Percentiles rank a stretch among this genome's conserved stretches.
Evolutionary conservation across 805 yeast species (phyloP).

Genomic region (Komagataella mondaviorum): DNA sequence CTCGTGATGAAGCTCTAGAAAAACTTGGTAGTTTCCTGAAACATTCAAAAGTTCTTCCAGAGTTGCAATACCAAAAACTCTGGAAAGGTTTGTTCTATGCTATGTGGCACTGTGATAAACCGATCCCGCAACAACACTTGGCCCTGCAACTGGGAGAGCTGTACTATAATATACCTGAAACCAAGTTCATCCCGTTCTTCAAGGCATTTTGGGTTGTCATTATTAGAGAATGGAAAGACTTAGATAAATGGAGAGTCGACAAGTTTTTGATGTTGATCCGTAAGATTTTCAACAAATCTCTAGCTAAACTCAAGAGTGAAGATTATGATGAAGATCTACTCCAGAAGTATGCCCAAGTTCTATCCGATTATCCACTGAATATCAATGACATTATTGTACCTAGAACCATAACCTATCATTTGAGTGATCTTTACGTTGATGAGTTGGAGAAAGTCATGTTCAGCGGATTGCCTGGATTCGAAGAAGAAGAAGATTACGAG

Average conservation of each 20-base stretch:
- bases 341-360: slow-evolving; percentile 9
- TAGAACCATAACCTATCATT: slow-evolving; percentile 70
- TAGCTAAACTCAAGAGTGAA: slow-evolving; percentile 37
- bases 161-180: slow-evolving; percentile 24
- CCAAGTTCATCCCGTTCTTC: slow-evolving; percentile 36
- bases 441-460: slow-evolving; percentile 64
- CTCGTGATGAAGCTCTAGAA: slow-evolving; percentile 62
- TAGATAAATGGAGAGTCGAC: slow-evolving; percentile 82
- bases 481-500: slow-evolving; percentile 31
- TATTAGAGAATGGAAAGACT: slow-evolving; percentile 66
- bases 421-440: slow-evolving; percentile 72
- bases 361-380: slow-evolving; percentile 5
- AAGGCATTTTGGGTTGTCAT: slow-evolving; percentile 75
- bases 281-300: slow-evolving; percentile 52
- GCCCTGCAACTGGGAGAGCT: slow-evolving; percentile 57
- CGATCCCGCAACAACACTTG: slow-evolving; percentile 78
- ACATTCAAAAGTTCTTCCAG: slow-evolving; percentile 26
- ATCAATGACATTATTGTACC: slow-evolving; percentile 39
- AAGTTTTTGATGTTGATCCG: slow-evolving; percentile 76
- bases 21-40: slow-evolving; percentile 47
- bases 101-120: slow-evolving; percentile 95
- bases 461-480: slow-evolving; percentile 12
- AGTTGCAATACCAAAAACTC: slow-evolving; percentile 58
- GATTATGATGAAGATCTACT: slow-evolving; percentile 40
- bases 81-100: slow-evolving; percentile 95